Conservation (phyloP, 208 protist genomes). For the Phytomonas francai region DNA sequence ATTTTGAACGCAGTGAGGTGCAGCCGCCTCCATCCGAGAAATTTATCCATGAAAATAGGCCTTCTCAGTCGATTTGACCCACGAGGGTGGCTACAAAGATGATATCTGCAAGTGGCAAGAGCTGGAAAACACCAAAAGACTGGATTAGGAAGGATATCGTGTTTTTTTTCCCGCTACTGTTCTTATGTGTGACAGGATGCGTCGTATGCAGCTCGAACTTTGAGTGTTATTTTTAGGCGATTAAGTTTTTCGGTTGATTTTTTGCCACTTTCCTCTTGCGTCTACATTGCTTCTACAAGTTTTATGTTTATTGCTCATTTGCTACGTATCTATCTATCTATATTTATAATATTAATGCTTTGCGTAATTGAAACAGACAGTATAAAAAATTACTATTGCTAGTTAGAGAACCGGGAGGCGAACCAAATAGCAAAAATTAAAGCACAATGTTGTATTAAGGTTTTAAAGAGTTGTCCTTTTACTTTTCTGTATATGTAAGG, state of each 20-base stretch:
- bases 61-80: neutral
- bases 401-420: neutral
- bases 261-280: constrained; percentile 15
- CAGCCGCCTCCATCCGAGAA: constrained; percentile 42
- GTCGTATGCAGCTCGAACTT: constrained; percentile 2
- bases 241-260: constrained; percentile 9
- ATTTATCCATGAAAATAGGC: neutral
- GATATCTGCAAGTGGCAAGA: neutral
- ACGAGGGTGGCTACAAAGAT: neutral
- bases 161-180: constrained; percentile 5
- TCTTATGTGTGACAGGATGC: neutral
- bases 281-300: constrained; percentile 42
- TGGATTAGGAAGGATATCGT: neutral
- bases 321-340: constrained; percentile 12
- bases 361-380: constrained; percentile 15
- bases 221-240: neutral
- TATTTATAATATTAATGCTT: constrained; percentile 17
- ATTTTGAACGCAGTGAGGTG: constrained; percentile 45
- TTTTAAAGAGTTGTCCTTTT: constrained; percentile 32
- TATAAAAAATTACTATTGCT: neutral
- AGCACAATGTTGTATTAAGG: neutral
- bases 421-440: neutral
- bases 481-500: constrained; percentile 1
- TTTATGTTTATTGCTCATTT: constrained; percentile 26
- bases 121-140: neutral